phyloP scores from a whole-genome alignment of 139 green algal species.

The Tetradesmus obliquus region DNA sequence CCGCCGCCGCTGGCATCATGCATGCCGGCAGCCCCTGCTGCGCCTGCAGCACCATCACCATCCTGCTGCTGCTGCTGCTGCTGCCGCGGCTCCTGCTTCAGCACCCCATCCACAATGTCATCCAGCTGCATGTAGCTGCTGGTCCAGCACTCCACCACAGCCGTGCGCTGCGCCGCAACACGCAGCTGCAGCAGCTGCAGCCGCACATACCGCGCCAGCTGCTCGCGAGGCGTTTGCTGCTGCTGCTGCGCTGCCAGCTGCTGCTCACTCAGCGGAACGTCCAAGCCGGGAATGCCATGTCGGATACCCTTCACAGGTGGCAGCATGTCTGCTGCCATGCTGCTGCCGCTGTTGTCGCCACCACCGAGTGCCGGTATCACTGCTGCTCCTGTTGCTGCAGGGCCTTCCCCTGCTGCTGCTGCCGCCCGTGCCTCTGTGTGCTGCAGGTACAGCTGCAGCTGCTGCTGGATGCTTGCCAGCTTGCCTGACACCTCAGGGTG shows the following conservation, averaged over 20 bases:
- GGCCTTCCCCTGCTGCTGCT: not conserved
- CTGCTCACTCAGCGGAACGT: not conserved
- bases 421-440: not conserved
- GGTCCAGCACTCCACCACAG: not conserved
- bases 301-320: not conserved
- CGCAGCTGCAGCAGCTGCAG: constrained; percentile 22
- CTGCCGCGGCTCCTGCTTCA: constrained; percentile 7
- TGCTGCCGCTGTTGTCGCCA: not conserved
- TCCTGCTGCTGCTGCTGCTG: not conserved
- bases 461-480: constrained; percentile 17
- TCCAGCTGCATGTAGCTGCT: constrained; percentile 5
- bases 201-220: not conserved
- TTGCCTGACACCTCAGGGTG: not conserved
- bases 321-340: not conserved
- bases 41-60: not conserved
- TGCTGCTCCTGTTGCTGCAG: not conserved
- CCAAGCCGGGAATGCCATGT: not conserved
- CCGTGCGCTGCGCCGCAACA: not conserved
- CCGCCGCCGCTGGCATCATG: not conserved
- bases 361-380: not conserved
- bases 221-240: not conserved
- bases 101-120: not conserved
- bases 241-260: constrained; percentile 19
- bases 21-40: not conserved
- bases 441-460: constrained; percentile 30